Evolutionary conservation across 2,329 filamentous ascomycete species (phyloP).

Genomic region (Penicillium sp.): DNA sequence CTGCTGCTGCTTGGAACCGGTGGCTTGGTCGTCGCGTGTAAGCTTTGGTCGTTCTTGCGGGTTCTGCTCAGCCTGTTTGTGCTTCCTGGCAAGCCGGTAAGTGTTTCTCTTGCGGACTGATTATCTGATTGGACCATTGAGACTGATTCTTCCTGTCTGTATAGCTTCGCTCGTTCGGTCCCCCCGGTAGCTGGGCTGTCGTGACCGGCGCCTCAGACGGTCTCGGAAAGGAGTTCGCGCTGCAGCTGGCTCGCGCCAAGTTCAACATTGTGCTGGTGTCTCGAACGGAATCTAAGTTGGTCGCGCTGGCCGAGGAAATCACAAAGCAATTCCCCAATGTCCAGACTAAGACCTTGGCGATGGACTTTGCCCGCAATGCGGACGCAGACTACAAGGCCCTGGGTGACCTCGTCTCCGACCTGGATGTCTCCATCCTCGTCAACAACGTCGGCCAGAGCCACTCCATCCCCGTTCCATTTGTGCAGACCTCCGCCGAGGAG

Average conservation of each 20-base stretch:
- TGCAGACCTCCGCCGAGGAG: constrained; percentile 76
- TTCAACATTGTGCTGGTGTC: constrained; percentile 96
- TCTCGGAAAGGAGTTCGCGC: constrained; percentile 92
- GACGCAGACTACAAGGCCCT: constrained; percentile 79
- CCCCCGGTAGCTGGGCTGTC: constrained; percentile 89
- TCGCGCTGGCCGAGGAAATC: constrained; percentile 75
- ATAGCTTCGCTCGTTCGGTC: constrained; percentile 86
- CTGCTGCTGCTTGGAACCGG: constrained; percentile 53
- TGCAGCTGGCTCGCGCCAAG: constrained; percentile 84
- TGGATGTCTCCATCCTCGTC: constrained; percentile 85
- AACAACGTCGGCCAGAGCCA: constrained; percentile 98
- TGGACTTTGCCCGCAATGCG: constrained; percentile 86
- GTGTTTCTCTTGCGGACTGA: constrained; percentile 18
- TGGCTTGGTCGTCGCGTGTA: constrained; percentile 60
- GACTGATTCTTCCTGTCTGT: constrained; percentile 19
- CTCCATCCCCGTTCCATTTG: constrained; percentile 86
- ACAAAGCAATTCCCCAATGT: constrained; percentile 67
- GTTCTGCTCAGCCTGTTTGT: constrained; percentile 71
- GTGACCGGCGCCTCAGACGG: constrained; percentile 96
- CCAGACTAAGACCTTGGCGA: constrained; percentile 77
- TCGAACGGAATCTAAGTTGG: constrained; percentile 90
- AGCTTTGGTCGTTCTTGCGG: constrained; percentile 61
- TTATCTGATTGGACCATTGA: constrained; percentile 5
- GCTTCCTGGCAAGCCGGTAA: constrained; percentile 57
- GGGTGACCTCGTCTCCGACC: constrained; percentile 66